Percentiles rank a stretch among this genome's conserved stretches.
Evolutionary conservation across 768 basidiomycete genomes (phyloP).

Genomic region (Lactifluus subvellereus): DNA sequence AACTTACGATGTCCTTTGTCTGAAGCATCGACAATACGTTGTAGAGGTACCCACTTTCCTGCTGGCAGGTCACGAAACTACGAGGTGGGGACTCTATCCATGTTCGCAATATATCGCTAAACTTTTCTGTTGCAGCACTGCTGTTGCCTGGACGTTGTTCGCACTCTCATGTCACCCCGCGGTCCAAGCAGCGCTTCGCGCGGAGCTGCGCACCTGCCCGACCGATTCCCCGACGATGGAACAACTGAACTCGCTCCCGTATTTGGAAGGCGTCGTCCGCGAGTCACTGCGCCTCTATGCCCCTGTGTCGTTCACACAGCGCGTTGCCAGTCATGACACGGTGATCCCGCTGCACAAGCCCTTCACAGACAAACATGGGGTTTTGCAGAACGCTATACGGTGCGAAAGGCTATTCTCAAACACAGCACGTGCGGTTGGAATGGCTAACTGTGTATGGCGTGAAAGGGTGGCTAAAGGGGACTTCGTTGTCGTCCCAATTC

Average conservation of each 20-base stretch:
- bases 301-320: constrained; percentile 26
- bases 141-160: constrained; percentile 34
- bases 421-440: too few relatives aligned
- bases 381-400: constrained; percentile 14
- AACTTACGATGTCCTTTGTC: too few relatives aligned
- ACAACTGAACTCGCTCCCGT: constrained; percentile 29
- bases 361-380: constrained; percentile 23
- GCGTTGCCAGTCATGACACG: constrained; percentile 29
- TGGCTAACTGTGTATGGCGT: neutral
- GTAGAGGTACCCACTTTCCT: constrained; percentile 32
- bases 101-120: too few relatives aligned
- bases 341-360: constrained; percentile 30
- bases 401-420: neutral
- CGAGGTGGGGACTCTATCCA: constrained; percentile 6
- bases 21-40: neutral
- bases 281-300: constrained; percentile 30
- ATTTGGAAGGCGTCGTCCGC: constrained; percentile 32
- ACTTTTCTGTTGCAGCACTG: constrained; percentile 20
- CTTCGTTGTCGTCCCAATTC: constrained; percentile 26
- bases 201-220: constrained; percentile 29
- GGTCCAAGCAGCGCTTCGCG: constrained; percentile 32
- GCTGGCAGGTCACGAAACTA: constrained; percentile 30
- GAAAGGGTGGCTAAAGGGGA: constrained; percentile 23
- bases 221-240: constrained; percentile 29
- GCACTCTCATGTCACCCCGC: constrained; percentile 30